Evolutionary conservation across 1,284 basidiomycete species (phyloP).

Genomic region (Tremellales sp.): DNA sequence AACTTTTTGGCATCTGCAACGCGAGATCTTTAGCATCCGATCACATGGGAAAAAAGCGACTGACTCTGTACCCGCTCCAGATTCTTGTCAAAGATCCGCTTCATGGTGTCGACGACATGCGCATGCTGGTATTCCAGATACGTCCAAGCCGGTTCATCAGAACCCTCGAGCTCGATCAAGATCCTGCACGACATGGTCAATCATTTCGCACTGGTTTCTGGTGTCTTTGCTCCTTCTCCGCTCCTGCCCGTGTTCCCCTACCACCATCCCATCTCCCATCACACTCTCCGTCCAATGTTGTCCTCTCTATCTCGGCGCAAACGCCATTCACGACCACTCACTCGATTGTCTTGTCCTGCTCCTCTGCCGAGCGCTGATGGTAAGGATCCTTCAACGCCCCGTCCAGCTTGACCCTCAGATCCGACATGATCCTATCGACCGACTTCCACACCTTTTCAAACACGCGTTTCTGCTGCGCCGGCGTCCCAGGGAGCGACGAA

Average conservation of each 20-base stretch:
- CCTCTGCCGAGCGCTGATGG: conserved; percentile 70
- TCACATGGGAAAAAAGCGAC: too few species aligned
- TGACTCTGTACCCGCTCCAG: conserved; percentile 59
- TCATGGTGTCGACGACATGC: conserved; percentile 76
- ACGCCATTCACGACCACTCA: conserved; percentile 50
- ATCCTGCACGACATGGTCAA: conserved; percentile 56
- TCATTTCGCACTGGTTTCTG: too few species aligned
- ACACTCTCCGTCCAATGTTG: not conserved
- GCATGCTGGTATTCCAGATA: conserved; percentile 92
- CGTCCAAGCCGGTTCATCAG: conserved; percentile 79
- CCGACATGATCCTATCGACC: conserved; percentile 90
- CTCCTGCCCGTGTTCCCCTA: not conserved
- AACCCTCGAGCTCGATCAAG: conserved; percentile 72
- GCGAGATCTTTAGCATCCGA: too few species aligned
- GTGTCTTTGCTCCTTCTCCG: too few species aligned
- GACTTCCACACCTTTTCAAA: conserved; percentile 95
- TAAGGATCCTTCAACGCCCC: conserved; percentile 73
- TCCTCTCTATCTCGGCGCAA: not conserved
- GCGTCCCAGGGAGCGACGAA: conserved; percentile 61
- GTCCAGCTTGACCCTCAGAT: conserved; percentile 78
- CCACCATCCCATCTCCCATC: not conserved
- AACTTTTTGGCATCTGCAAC: conserved; percentile 7
- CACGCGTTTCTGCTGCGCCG: conserved; percentile 78
- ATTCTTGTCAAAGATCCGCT: conserved; percentile 60
- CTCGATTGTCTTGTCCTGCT: conserved; percentile 97